Conservation (phyloP, 1,139 yeast species). For the Schwanniomyces etchellsii region DNA sequence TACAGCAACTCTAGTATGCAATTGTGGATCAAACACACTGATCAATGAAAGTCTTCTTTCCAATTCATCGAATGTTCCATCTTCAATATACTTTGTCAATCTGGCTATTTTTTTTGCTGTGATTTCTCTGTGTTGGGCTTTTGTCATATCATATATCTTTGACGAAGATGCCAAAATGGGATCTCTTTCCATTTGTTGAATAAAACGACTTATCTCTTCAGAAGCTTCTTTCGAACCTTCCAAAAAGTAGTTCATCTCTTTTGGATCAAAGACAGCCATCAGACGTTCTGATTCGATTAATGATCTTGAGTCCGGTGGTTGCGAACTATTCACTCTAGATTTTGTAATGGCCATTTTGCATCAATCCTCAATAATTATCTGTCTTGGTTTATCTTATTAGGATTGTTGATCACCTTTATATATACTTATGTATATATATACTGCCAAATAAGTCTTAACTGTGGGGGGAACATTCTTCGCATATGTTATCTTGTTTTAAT, state of each 20-base stretch:
- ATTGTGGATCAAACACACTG: constrained; percentile 45
- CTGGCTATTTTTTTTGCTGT: constrained; percentile 42
- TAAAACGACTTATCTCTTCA: constrained; percentile 24
- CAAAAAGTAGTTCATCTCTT: constrained; percentile 41
- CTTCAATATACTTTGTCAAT: constrained; percentile 39
- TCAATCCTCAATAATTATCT: not conserved
- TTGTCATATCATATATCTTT: constrained; percentile 33
- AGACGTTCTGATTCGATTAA: constrained; percentile 31
- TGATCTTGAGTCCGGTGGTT: constrained; percentile 32
- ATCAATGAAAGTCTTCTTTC: constrained; percentile 35
- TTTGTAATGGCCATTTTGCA: constrained; percentile 5
- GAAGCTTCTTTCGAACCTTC: constrained; percentile 38
- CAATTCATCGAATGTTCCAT: constrained; percentile 30
- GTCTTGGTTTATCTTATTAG: too few species aligned
- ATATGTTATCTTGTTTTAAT: not conserved
- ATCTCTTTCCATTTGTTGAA: constrained; percentile 47
- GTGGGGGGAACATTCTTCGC: not conserved
- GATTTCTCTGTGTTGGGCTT: constrained; percentile 36
- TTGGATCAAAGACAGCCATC: constrained; percentile 31
- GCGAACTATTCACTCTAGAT: constrained; percentile 5
- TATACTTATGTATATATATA: not conserved
- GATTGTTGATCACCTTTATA: too few species aligned
- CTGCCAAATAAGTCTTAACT: not conserved
- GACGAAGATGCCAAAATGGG: constrained; percentile 37
- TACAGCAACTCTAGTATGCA: constrained; percentile 45